A percentile compares a stretch with the other conserved stretches of the same genome.
Conservation (phyloP, 345 rosid species). For the Gossypium raimondii region DNA sequence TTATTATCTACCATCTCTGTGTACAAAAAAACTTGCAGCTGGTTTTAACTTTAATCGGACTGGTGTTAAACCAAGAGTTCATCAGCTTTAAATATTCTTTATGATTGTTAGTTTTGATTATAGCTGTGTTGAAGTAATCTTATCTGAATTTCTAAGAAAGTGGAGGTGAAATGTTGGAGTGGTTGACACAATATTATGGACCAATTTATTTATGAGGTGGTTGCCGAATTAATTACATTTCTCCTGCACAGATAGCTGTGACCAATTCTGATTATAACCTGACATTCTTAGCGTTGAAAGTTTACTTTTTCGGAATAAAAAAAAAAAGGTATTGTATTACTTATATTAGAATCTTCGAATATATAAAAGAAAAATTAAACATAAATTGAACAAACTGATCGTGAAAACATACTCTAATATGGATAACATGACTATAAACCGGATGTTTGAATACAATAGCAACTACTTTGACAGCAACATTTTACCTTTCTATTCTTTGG, state of each 20-base stretch:
- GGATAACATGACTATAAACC: no score
- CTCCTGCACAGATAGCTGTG: slow-evolving; percentile 11
- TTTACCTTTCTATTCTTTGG: no score
- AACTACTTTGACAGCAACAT: no score
- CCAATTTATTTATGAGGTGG: slow-evolving; percentile 26
- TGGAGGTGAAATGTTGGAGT: slow-evolving; percentile 9
- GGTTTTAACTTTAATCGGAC: not conserved
- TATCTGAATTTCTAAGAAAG: slow-evolving; percentile 2
- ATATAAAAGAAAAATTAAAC: no score
- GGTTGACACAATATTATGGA: not conserved
- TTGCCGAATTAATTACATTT: slow-evolving; percentile 19
- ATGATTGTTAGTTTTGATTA: not conserved
- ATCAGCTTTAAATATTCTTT: not conserved
- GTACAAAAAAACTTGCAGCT: not conserved
- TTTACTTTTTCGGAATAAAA: not conserved
- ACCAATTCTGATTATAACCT: not conserved
- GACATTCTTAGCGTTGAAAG: slow-evolving; percentile 6
- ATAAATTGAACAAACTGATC: no score
- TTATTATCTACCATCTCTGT: not conserved
- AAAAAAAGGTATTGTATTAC: no score
- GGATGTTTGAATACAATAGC: no score
- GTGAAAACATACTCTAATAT: no score
- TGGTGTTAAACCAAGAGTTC: not conserved
- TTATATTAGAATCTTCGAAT: no score
- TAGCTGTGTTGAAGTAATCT: not conserved